These are phyloP conservation scores for Aspergillus transmontanensis DNA, from an alignment of 2,329 filamentous ascomycete species.

Conservation along the genomic window DNA sequence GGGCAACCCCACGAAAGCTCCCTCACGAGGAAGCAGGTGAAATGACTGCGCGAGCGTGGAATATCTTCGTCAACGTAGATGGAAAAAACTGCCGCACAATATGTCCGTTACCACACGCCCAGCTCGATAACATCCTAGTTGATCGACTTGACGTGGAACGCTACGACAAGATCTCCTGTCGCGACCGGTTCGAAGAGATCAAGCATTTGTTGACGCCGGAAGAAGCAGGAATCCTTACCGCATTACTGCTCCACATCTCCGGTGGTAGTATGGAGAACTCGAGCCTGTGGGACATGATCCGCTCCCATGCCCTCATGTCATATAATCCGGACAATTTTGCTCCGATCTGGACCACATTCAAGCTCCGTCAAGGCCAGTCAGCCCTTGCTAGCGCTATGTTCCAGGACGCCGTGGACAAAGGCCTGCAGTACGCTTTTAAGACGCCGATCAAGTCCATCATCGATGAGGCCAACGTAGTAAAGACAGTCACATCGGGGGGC, in stretches of 20 bases:
- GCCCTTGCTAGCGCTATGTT: too few relatives aligned
- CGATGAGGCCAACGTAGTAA: too few relatives aligned
- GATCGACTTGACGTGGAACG: conserved; percentile 13
- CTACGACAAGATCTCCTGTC: conserved; percentile 29
- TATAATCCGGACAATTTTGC: conserved; percentile 14
- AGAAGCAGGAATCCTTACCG: conserved; percentile 27
- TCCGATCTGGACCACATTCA: too few relatives aligned
- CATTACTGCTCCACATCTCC: conserved; percentile 28
- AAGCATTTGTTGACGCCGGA: conserved; percentile 31
- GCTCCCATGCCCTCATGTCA: conserved; percentile 21
- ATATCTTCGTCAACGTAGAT: conserved; percentile 27
- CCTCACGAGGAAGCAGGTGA: conserved; percentile 29
- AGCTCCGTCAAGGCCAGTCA: too few relatives aligned
- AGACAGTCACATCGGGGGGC: too few relatives aligned
- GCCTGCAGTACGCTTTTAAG: too few relatives aligned
- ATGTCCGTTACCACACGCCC: conserved; percentile 27
- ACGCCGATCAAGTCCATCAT: too few relatives aligned
- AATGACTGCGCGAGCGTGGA: conserved; percentile 26
- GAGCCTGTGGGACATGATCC: conserved; percentile 25
- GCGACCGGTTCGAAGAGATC: conserved; percentile 32
- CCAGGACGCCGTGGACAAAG: too few relatives aligned
- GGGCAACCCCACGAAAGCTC: not conserved
- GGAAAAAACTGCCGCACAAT: conserved; percentile 25
- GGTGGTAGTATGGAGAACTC: conserved; percentile 28
- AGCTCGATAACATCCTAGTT: conserved; percentile 19